These are phyloP conservation scores for Yamadazyma taylorii DNA, from an alignment of 1,139 yeast species.

Conservation along the genomic window DNA sequence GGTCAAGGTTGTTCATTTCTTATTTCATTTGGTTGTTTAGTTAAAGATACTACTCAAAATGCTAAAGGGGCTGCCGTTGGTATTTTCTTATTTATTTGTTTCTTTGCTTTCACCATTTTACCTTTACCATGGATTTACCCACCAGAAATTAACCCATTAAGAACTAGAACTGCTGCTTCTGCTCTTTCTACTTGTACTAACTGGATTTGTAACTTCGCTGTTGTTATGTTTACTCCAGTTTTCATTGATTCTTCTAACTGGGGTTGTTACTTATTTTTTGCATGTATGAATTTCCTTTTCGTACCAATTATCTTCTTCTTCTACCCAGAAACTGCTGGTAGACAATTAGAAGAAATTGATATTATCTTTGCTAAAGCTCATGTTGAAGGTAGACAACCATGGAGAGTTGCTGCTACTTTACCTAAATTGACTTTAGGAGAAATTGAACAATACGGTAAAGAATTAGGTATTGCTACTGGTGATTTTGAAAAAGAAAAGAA, in stretches of 20 bases:
- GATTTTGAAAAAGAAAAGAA: constrained; percentile 39
- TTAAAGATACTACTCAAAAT: constrained; percentile 27
- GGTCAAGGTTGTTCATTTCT: constrained; percentile 43
- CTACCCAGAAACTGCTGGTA: constrained; percentile 49
- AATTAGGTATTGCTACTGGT: constrained; percentile 45
- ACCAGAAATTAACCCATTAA: constrained; percentile 58
- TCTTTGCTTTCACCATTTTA: constrained; percentile 54
- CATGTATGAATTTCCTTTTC: constrained; percentile 33
- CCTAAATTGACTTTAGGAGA: constrained; percentile 44
- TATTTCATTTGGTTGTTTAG: constrained; percentile 40
- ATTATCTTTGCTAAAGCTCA: constrained; percentile 46
- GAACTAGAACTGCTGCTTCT: constrained; percentile 54
- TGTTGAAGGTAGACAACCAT: constrained; percentile 44
- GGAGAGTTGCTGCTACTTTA: constrained; percentile 49
- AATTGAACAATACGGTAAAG: constrained; percentile 48
- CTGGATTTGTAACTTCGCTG: constrained; percentile 44
- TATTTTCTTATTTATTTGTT: constrained; percentile 48
- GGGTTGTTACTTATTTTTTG: constrained; percentile 46
- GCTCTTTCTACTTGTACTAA: constrained; percentile 49
- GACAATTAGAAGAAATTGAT: constrained; percentile 46
- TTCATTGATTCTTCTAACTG: constrained; percentile 35
- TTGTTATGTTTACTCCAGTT: constrained; percentile 46
- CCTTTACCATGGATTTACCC: constrained; percentile 59
- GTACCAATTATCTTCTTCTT: constrained; percentile 43
- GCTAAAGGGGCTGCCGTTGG: constrained; percentile 51